Conservation (phyloP, 352 stramenopile species). For the Plasmopara muralis region DNA sequence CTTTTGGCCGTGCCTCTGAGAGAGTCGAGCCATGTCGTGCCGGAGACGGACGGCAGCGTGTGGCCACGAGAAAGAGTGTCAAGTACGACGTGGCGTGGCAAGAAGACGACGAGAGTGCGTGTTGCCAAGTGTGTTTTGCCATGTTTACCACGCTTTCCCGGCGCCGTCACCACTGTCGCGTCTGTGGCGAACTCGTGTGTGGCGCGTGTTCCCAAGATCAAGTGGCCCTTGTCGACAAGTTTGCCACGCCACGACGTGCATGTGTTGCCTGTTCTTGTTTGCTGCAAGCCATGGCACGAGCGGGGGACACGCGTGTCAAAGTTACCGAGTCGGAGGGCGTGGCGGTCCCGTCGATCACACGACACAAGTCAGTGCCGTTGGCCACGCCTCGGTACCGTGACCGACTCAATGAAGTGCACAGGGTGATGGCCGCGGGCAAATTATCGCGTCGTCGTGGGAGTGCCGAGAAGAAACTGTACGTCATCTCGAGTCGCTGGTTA, state of each 20-base stretch:
- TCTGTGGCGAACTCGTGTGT: slow-evolving; percentile 75
- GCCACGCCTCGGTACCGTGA: slow-evolving; percentile 49
- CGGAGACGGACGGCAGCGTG: slow-evolving; percentile 1
- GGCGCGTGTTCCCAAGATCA: slow-evolving; percentile 63
- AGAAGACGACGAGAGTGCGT: slow-evolving; percentile 44
- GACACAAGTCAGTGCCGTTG: slow-evolving; percentile 13
- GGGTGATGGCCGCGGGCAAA: slow-evolving; percentile 60
- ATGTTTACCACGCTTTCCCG: slow-evolving; percentile 69
- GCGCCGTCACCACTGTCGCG: slow-evolving; percentile 71
- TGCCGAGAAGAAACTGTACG: slow-evolving; percentile 45
- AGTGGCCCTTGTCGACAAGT: slow-evolving; percentile 43
- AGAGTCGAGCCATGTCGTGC: slow-evolving; percentile 13
- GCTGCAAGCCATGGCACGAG: slow-evolving; percentile 46
- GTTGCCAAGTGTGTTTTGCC: slow-evolving; percentile 63
- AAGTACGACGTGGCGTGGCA: slow-evolving; percentile 77
- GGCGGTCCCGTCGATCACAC: slow-evolving; percentile 8
- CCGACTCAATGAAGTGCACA: slow-evolving; percentile 54
- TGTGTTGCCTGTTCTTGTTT: slow-evolving; percentile 59
- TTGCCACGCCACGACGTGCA: slow-evolving; percentile 43
- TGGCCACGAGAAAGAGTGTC: slow-evolving; percentile 24
- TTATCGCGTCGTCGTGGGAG: slow-evolving; percentile 44
- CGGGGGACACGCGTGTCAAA: slow-evolving; percentile 35
- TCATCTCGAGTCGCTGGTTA: slow-evolving; percentile 55
- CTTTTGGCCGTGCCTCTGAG: slow-evolving; percentile 27
- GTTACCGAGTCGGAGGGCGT: slow-evolving; percentile 28